Percentiles rank a stretch among this genome's conserved stretches.
These are phyloP conservation scores for Knoxia roxburghii DNA, from an alignment of 257 asterid species.

Conservation along the genomic window DNA sequence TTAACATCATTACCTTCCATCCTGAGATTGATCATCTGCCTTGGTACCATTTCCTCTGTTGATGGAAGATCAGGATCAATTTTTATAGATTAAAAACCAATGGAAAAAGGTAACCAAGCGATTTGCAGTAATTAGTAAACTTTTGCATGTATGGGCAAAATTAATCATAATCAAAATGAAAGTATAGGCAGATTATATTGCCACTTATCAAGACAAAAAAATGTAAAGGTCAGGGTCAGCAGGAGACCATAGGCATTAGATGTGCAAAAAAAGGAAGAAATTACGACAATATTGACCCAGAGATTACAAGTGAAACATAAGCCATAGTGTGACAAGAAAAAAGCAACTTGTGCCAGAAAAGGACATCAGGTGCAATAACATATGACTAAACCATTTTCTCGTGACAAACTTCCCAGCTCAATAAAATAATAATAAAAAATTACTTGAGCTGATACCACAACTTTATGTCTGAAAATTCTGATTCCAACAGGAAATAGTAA, in stretches of 20 bases:
- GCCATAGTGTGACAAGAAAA: background rate
- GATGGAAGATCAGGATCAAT: background rate
- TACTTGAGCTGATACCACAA: background rate
- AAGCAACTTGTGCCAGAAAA: background rate
- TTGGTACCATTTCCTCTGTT: constrained; percentile 67
- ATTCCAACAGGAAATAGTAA: constrained; percentile 1
- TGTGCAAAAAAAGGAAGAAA: background rate
- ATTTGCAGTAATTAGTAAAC: background rate
- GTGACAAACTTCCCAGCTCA: background rate
- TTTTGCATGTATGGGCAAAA: background rate
- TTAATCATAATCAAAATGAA: background rate
- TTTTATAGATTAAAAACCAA: background rate
- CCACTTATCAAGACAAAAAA: background rate
- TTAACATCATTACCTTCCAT: constrained; percentile 63
- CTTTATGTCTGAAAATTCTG: background rate
- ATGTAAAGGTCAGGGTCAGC: background rate
- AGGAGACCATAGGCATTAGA: background rate
- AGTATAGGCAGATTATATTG: background rate
- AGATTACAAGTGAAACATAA: background rate
- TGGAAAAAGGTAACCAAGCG: background rate
- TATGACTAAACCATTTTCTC: background rate
- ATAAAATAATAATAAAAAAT: background rate
- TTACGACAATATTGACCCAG: background rate
- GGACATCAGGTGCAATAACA: background rate
- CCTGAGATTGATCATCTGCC: constrained; percentile 71